Evolutionary conservation across 768 basidiomycete species (phyloP), one percentile per base, ranked within the genome.

Genomic region (Chalciporus chontae): DNA sequence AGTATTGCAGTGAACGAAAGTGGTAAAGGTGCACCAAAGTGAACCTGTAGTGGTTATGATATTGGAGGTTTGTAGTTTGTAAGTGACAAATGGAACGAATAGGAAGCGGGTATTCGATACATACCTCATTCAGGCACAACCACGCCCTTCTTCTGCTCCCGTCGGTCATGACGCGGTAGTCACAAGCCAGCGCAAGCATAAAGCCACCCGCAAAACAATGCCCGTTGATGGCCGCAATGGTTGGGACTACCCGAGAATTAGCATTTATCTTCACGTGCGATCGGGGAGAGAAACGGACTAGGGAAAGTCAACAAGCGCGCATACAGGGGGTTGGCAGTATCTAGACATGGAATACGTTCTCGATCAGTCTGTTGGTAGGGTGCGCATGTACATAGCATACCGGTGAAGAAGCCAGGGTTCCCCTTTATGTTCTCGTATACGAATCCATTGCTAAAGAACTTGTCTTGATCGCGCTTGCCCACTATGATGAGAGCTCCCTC

Each of bases 101-200:
- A 21, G 3, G 29, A 21, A 38, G n/a, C 8, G 17, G 17, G 3
- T 7, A 34, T 40, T 2, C 3, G 26, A 19, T 6, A 13, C 34
- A 18, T 51, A 89, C 87, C 73, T 95, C 94, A 62, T 95, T 97
- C 93, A 96, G 95, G 64, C 85, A 90, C 45, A 90, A 69, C 87
- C 91, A 94, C 1, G 87, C 85, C 60, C 84, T 83, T 26, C 84
- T 84, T 57, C 77, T 79, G 59, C 74, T 83, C 14, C 86, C 92
- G 56, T 89, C 84, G 13, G 83, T 89, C 84, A 94, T 93, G 48
- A 95, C 77, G 36, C 93, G 81, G 69, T 90, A 94, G 67, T 96
- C 93, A 64, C 90, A 94, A 4, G 77, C 78, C 43, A 96, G 68
- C 3, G 91, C 78, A 13, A 94, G 70, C 67, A 90, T 82, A 61